These are phyloP conservation scores for Hemileccinum rubropunctum DNA, from an alignment of 768 basidiomycete genomes.

Conservation along the genomic window DNA sequence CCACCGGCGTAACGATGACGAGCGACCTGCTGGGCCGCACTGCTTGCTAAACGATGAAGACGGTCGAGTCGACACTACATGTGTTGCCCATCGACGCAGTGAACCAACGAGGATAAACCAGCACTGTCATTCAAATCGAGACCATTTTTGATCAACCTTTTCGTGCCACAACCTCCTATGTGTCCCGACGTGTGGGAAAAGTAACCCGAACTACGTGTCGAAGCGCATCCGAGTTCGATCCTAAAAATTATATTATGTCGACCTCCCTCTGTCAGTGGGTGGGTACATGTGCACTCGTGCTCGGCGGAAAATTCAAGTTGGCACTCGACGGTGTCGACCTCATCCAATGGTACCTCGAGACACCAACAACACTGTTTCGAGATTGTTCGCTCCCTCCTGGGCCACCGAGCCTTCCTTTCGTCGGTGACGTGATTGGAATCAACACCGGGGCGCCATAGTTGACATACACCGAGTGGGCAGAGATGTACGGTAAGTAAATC, in stretches of 20 bases:
- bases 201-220: no score
- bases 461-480: conserved; percentile 37
- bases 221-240: no score
- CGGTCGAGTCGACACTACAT: no score
- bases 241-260: not conserved
- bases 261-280: not conserved
- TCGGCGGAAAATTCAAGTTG: not conserved
- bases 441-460: conserved; percentile 32
- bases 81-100: no score
- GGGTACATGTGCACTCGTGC: not conserved
- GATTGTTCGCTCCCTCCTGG: conserved; percentile 32
- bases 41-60: no score
- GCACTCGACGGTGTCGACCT: no score
- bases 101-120: no score
- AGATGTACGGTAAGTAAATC: conserved; percentile 27
- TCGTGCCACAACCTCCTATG: no score
- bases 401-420: conserved; percentile 32
- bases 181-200: conserved; percentile 10
- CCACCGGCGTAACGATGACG: no score
- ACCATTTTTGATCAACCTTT: no score
- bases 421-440: conserved; percentile 38
- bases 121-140: no score
- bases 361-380: not conserved
- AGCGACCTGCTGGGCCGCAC: no score
- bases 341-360: not conserved